Percentiles rank a stretch among this genome's conserved stretches.
Conservation (phyloP, 352 stramenopile genomes). For the Pythium vanterpoolii region DNA sequence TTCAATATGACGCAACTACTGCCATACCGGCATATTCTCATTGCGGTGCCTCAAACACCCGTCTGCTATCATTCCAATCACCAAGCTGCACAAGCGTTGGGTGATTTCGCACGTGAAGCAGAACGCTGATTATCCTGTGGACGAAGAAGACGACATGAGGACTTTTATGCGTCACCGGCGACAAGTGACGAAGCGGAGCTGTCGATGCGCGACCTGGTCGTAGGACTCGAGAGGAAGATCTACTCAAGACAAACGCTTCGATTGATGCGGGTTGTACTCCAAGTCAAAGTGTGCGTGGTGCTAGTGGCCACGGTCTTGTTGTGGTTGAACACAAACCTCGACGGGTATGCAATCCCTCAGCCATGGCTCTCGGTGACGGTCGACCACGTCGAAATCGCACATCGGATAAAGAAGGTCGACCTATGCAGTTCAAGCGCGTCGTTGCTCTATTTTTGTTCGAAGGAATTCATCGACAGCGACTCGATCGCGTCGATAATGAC, state of each 20-base stretch:
- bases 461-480: neutral
- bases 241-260: neutral
- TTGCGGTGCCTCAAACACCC: neutral
- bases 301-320: neutral
- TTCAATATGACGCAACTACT: conserved; percentile 4
- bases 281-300: neutral
- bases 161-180: neutral
- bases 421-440: neutral
- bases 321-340: neutral
- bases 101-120: neutral
- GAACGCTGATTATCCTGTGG: neutral
- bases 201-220: neutral
- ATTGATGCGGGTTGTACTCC: neutral
- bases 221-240: neutral
- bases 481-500: neutral
- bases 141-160: neutral
- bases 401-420: neutral
- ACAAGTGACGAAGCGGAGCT: neutral
- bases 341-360: neutral
- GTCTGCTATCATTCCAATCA: neutral
- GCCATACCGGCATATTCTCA: neutral
- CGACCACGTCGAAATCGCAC: neutral
- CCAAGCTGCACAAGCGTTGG: conserved; percentile 4
- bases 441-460: neutral
- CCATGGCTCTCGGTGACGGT: neutral